Evolutionary conservation across 2,329 filamentous ascomycete genomes (phyloP).

Genomic region (Colletotrichum noveboracense): DNA sequence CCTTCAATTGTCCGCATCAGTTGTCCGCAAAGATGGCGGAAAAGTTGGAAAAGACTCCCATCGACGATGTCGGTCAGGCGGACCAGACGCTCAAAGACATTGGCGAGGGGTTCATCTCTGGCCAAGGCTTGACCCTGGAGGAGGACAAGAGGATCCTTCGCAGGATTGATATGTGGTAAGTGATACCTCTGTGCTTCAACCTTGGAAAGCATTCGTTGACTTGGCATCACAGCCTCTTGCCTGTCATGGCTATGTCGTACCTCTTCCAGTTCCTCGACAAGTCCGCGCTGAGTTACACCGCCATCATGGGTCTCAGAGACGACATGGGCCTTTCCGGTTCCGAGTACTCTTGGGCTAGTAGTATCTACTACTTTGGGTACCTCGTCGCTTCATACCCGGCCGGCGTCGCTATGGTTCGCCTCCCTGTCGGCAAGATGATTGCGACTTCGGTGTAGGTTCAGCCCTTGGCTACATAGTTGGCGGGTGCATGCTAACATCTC

Average conservation of each 20-base stretch:
- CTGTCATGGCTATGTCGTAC: conserved; percentile 41
- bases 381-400: conserved; percentile 35
- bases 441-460: conserved; percentile 1
- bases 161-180: conserved; percentile 41
- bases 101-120: background rate
- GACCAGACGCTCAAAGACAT: background rate
- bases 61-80: background rate
- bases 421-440: conserved; percentile 35
- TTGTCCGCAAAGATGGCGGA: background rate
- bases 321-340: conserved; percentile 51
- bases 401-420: conserved; percentile 51
- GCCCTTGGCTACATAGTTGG: fast-evolving
- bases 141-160: conserved; percentile 1
- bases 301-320: conserved; percentile 45
- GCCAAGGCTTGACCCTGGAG: background rate
- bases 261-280: conserved; percentile 13
- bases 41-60: background rate
- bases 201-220: conserved; percentile 36
- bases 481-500: background rate
- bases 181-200: conserved; percentile 40
- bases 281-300: conserved; percentile 43
- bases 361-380: conserved; percentile 59
- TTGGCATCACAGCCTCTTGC: conserved; percentile 49
- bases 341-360: conserved; percentile 56
- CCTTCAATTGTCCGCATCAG: background rate